Percentiles rank a stretch among this genome's conserved stretches.
Conservation (phyloP, 2,329 filamentous ascomycete genomes). For the Pseudocercospora musae region DNA sequence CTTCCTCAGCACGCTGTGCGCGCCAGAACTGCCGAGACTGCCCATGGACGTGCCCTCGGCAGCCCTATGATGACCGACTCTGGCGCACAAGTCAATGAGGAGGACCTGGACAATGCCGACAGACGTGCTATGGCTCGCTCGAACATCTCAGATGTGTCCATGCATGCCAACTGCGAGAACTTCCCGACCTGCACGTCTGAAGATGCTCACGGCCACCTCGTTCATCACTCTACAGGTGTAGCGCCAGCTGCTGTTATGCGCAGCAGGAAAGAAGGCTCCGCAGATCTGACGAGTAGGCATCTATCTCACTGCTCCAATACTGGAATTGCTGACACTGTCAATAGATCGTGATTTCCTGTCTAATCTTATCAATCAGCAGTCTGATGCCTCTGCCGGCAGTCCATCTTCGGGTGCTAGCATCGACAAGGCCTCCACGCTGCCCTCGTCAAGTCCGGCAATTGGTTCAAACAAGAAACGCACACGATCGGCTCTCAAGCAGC, state of each 20-base stretch:
- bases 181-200: conserved; percentile 33
- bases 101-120: conserved; percentile 4
- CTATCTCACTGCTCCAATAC: not conserved
- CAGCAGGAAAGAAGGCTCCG: conserved; percentile 29
- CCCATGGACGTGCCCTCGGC: not conserved
- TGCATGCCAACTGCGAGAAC: conserved; percentile 32
- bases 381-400: not conserved
- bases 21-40: conserved; percentile 1
- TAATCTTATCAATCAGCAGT: conserved; percentile 20
- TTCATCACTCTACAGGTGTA: conserved; percentile 19
- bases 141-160: conserved; percentile 34
- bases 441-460: conserved; percentile 20
- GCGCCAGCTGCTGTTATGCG: conserved; percentile 22
- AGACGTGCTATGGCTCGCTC: conserved; percentile 23
- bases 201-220: conserved; percentile 24
- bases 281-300: conserved; percentile 9
- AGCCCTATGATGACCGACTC: conserved; percentile 3
- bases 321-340: conserved; percentile 4
- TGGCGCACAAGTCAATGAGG: conserved; percentile 4
- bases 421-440: conserved; percentile 11
- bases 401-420: conserved; percentile 1
- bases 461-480: conserved; percentile 29
- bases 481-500: conserved; percentile 22
- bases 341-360: conserved; percentile 31
- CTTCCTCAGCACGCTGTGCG: conserved; percentile 20